phyloP scores from a whole-genome alignment of 805 yeast genomes.

The Schizosaccharomyces lindneri region DNA sequence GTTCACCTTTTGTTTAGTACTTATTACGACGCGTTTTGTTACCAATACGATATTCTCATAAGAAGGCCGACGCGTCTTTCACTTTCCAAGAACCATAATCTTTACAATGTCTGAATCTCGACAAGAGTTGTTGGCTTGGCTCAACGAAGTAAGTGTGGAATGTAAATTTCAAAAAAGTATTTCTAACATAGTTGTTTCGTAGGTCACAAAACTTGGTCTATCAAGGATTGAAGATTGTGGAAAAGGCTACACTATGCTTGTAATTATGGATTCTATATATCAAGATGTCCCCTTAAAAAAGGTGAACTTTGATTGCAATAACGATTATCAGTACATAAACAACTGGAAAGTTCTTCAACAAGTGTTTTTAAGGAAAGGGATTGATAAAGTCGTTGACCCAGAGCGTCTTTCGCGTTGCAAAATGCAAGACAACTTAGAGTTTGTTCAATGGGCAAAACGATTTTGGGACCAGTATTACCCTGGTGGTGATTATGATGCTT shows the following conservation, averaged over 20 bases:
- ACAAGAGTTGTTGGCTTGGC: constrained; percentile 62
- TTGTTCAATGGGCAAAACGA: constrained; percentile 73
- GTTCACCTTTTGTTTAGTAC: not conserved
- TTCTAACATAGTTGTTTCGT: constrained; percentile 5
- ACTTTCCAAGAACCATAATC: not conserved
- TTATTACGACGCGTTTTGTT: not conserved
- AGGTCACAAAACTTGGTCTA: constrained; percentile 36
- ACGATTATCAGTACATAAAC: constrained; percentile 51
- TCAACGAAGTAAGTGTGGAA: constrained; percentile 22
- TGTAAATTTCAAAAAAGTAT: not conserved
- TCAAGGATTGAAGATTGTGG: constrained; percentile 83
- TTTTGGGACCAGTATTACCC: constrained; percentile 59
- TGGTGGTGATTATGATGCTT: constrained; percentile 47
- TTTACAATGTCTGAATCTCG: constrained; percentile 43
- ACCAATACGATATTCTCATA: not conserved
- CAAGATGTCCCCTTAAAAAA: not conserved
- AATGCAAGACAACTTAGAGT: constrained; percentile 82
- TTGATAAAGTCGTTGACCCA: constrained; percentile 55
- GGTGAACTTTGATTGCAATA: constrained; percentile 27
- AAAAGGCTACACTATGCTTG: constrained; percentile 79
- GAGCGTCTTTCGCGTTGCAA: constrained; percentile 64
- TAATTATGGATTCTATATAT: constrained; percentile 63
- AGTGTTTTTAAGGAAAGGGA: constrained; percentile 43
- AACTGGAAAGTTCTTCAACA: constrained; percentile 75
- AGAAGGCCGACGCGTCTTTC: not conserved